phyloP scores from a whole-genome alignment of 2,329 filamentous ascomycete genomes.

The Teratosphaeria epicoccoides region DNA sequence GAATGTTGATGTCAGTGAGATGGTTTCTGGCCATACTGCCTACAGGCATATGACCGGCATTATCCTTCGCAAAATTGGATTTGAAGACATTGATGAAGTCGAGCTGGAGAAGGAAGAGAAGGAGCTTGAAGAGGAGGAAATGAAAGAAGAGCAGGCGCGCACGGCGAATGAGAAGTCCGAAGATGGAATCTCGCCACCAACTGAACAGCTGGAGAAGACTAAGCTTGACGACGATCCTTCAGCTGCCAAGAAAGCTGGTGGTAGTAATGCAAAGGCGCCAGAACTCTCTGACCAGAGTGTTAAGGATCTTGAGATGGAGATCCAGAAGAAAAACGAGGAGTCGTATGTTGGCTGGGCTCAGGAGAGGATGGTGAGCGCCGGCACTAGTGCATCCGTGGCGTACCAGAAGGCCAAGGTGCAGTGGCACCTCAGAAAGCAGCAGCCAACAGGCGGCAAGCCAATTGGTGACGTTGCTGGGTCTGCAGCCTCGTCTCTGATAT shows the following conservation, averaged over 20 bases:
- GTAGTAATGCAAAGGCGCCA: background rate
- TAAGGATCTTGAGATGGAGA: slow-evolving; percentile 30
- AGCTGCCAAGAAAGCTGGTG: background rate
- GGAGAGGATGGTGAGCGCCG: slow-evolving; percentile 29
- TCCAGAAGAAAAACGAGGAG: slow-evolving; percentile 35
- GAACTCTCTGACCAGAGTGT: slow-evolving; percentile 25
- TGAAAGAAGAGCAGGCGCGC: slow-evolving; percentile 28
- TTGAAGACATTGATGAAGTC: slow-evolving; percentile 40
- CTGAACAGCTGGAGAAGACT: slow-evolving; percentile 1
- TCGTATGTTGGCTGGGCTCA: slow-evolving; percentile 34
- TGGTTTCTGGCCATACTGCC: slow-evolving; percentile 40
- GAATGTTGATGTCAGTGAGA: slow-evolving; percentile 43
- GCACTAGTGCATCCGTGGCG: slow-evolving; percentile 14
- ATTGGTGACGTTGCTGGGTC: slow-evolving; percentile 2
- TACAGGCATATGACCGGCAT: slow-evolving; percentile 42
- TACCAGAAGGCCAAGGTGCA: slow-evolving; percentile 12
- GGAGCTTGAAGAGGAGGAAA: slow-evolving; percentile 28
- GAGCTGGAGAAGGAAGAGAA: slow-evolving; percentile 38
- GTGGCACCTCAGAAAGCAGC: slow-evolving; percentile 4
- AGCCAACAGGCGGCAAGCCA: slow-evolving; percentile 1
- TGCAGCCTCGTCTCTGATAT: background rate
- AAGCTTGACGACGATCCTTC: slow-evolving; percentile 3
- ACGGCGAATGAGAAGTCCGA: slow-evolving; percentile 19
- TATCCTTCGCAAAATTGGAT: slow-evolving; percentile 43
- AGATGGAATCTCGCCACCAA: slow-evolving; percentile 11